Evolutionary conservation across 108 stramenopile species (phyloP), one percentile per base, ranked within the genome.

Genomic region (Thalassiosira profunda): DNA sequence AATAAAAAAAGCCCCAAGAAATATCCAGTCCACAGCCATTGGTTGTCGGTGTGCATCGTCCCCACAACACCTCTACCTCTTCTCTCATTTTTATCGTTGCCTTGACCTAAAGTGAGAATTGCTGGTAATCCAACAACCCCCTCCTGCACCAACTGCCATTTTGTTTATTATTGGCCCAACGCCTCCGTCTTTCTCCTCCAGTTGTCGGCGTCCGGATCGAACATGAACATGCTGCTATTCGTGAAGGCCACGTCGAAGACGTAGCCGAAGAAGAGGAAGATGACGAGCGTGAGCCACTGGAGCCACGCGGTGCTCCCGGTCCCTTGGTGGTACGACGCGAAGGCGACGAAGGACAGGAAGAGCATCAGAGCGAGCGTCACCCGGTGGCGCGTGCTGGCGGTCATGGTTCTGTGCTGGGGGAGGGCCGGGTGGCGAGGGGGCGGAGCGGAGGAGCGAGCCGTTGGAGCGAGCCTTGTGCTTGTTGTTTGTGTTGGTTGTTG

Each of bases 151-250:
- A n/a, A n/a, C n/a, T n/a, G n/a, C n/a, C n/a, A n/a, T n/a, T n/a
- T n/a, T n/a, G n/a, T n/a, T n/a, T n/a, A n/a, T 68, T 64, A 77
- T 25, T 45, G 44, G 21, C 67, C 60, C 47, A 52, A 52, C 41
- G 83, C 83, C 64, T 84, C 93, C 33, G 88, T 90, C 76, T 94
- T 94, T 72, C 93, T 87, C 82, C 93, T 80, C 93, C 93, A 94
- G 62, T 94, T 94, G 51, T 94, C 93, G 2, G 93, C 93, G 90
- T 95, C 93, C 17, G 94, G 94, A 76, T 95, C 94, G 74, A 95
- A 95, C 58, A 95, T 80, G 63, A 92, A 95, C 45, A 62, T 88
- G 55, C 71, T 79, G 4, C 79, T 76, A 53, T 90, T 64, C 43
- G 91, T 92, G 69, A 95, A 95, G 24, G 82, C 51, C 30, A 85